Base-by-base conservation (phyloP, 352 stramenopile genomes). In the Globisporangium carolinianum region DNA sequence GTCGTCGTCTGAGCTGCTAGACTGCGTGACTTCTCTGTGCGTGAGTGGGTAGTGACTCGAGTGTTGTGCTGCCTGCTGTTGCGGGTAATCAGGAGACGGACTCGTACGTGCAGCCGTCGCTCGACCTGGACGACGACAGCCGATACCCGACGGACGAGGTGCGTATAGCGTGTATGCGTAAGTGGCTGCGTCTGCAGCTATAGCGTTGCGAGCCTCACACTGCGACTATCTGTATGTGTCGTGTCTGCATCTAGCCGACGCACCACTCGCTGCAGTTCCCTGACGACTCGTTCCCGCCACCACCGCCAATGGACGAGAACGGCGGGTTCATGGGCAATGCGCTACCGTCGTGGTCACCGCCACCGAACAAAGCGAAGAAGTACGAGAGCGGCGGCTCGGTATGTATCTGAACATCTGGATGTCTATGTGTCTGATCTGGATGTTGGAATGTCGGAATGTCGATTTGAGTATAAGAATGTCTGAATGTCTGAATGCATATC, bases 311-410 rank as follows among this genome's bases (percentile, higher is more conserved):
- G 48, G 79, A 90, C 45, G 79, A 85, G 35, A 81, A 61, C 60
- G 73, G 82, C 32, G 67, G 75, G 2, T 91, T 91, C 51, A 72
- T 88, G 39, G 67, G 75, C 0, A 80, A 71, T 3, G 77, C 79
- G 6, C 62, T 94, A 8, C 83, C 83, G 17, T 94, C 83, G 18
- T 94, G 83, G 83, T 91, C 81, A n/a, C 83, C 83, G 11, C 83
- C 83, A 5, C 81, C 83, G 5, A 60, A 69, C 35, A 73, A 81
- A 32, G 71, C 69, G 11, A 94, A 94, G 62, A 87, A 88, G 50
- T 69, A 91, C 11, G 83, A 82, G 65, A n/a, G 61, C 64, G 10
- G 55, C 61, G n/a, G 71, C 56, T 57, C 62, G 39, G 53, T 61
- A 9, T 18, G 55, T 55, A 18, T 5, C 1, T 37, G 3, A 32